Base-by-base conservation (phyloP, 148 eudicot genomes). In the Fagopyrum esculentum region DNA sequence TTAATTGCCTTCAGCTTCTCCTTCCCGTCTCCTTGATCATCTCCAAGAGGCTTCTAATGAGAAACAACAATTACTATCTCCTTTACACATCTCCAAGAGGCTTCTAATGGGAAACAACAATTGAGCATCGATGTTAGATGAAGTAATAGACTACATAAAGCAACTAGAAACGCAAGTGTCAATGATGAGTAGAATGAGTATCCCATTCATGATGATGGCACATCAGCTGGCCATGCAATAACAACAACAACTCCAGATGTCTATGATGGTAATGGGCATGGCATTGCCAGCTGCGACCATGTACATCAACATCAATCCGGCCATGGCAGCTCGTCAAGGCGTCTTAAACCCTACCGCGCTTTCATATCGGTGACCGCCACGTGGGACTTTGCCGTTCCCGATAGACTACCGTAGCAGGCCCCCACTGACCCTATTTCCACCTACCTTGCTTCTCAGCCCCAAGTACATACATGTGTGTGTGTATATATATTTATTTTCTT, bases 121-220 rank as follows among this genome's bases (percentile, higher is more conserved):
- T 22, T 22, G 26, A 22, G 97, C 98, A 7, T 93, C 98, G 22
- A 93, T 93, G 95, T 84, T 93, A 4, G 97, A 89, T 77, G 98
- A 91, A 82, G 98, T 87, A 66, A 93, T 93, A 13, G 98, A 91
- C 45, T 86, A 93, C 74, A 66, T 93, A 46, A 93, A 91, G 64
- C 89, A 88, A 68, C 88, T 93, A 0, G 93, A 93, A 85, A 86
- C 91, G 5, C 98, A 93, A 83, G 78, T 93, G 46, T 79, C 80
- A 1, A 83, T 91, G 90, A 84, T 91, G 80, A 87, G 80, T 45
- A 80, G 89, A 52, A 83, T 91, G 90, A 86, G 82, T 77, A 76
- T 85, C 73, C 81, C 90, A 22, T 68, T 88, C 17, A 81, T 93
- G 93, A 88, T 91, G 95, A 57, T 89, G 84, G 94, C 98, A 4